phyloP scores from a whole-genome alignment of 176 grass and related monocot species.

The Chloris gayana region DNA sequence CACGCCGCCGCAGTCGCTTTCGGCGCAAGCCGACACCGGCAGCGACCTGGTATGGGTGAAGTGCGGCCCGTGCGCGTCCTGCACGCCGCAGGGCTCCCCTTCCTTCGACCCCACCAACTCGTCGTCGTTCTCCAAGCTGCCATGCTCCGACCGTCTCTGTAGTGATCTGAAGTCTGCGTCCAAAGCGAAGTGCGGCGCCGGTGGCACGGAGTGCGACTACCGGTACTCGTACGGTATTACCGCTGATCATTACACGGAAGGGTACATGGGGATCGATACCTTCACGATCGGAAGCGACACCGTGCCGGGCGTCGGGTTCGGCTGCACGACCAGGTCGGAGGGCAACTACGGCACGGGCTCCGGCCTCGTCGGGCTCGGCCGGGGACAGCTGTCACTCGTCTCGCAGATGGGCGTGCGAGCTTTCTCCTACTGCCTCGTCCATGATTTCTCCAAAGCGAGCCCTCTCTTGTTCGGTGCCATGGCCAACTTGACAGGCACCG shows the following conservation, averaged over 20 bases:
- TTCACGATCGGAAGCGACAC: neutral
- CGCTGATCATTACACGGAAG: neutral
- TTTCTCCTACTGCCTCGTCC: slow-evolving; percentile 1
- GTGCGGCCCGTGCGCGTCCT: neutral
- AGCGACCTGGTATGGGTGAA: slow-evolving; percentile 24
- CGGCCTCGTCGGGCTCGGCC: slow-evolving; percentile 4
- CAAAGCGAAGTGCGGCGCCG: neutral
- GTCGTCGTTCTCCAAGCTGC: slow-evolving; percentile 5
- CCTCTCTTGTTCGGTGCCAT: slow-evolving; percentile 33
- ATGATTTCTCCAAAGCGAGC: neutral
- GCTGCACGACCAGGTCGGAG: neutral
- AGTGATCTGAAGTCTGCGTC: rapidly evolving
- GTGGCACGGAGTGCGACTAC: neutral
- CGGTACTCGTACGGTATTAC: neutral
- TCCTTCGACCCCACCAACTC: neutral
- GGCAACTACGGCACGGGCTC: neutral
- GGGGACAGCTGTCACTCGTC: neutral
- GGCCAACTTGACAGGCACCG: neutral
- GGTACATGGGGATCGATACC: neutral
- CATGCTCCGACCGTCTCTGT: neutral
- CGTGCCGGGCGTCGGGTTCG: neutral
- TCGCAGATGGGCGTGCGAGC: neutral
- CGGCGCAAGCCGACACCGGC: slow-evolving; percentile 13
- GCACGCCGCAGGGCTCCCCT: neutral
- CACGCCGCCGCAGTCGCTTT: neutral